Evolutionary conservation across 495 filamentous ascomycete genomes (phyloP).

Genomic region (Lasiosphaeria hispida): DNA sequence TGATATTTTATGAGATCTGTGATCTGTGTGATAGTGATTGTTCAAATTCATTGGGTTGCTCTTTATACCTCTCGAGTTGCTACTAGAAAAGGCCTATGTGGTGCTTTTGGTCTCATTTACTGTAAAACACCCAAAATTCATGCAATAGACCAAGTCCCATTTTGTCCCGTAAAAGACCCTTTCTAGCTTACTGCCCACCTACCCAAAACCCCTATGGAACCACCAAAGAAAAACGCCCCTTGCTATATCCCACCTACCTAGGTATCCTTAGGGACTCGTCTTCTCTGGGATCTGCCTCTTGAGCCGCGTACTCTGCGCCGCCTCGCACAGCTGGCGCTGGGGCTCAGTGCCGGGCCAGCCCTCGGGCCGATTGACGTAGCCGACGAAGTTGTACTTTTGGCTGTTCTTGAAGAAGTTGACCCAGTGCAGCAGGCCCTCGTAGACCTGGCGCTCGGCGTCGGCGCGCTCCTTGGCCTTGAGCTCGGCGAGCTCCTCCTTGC

Average conservation of each 20-base stretch:
- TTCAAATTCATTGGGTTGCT: too few relatives aligned
- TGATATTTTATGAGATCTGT: neutral
- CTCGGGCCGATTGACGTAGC: slow-evolving; percentile 53
- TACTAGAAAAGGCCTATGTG: too few relatives aligned
- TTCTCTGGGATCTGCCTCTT: slow-evolving; percentile 37
- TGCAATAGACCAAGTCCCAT: neutral
- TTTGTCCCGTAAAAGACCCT: neutral
- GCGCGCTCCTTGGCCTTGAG: slow-evolving; percentile 51
- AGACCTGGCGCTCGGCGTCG: slow-evolving; percentile 53
- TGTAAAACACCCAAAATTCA: slow-evolving; percentile 10
- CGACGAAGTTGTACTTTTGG: slow-evolving; percentile 72
- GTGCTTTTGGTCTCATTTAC: slow-evolving; percentile 1
- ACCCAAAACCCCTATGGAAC: too few relatives aligned
- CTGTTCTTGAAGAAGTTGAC: slow-evolving; percentile 73
- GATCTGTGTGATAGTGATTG: neutral
- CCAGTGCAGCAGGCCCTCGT: slow-evolving; percentile 63
- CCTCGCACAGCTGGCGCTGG: slow-evolving; percentile 41
- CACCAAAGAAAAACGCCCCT: neutral
- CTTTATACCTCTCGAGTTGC: too few relatives aligned
- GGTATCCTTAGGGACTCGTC: slow-evolving; percentile 17
- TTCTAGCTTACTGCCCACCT: neutral
- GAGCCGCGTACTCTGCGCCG: slow-evolving; percentile 42
- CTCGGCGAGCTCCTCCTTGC: slow-evolving; percentile 51
- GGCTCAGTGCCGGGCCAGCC: slow-evolving; percentile 50
- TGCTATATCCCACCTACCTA: neutral